phyloP scores from a whole-genome alignment of 1,284 basidiomycete genomes.

The Moniliophthora roreri region DNA sequence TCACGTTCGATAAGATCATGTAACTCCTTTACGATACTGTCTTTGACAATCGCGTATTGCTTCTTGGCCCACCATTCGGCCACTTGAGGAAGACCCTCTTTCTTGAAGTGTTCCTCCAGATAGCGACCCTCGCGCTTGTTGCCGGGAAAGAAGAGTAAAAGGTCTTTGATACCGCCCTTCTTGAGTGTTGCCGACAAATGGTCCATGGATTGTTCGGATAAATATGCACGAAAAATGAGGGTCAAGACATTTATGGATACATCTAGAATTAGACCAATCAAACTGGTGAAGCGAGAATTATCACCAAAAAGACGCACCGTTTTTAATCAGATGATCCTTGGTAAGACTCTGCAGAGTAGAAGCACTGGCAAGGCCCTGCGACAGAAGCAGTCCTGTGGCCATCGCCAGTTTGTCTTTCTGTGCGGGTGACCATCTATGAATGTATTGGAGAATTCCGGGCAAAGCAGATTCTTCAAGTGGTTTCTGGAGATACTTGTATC shows the following conservation, averaged over 20 bases:
- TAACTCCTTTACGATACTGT: conserved; percentile 62
- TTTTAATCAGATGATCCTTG: conserved; percentile 95
- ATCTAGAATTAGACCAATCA: conserved; percentile 42
- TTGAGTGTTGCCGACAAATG: conserved; percentile 79
- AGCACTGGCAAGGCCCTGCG: conserved; percentile 78
- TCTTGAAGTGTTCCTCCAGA: conserved; percentile 86
- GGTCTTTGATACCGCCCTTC: conserved; percentile 83
- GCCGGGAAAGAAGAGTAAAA: conserved; percentile 84
- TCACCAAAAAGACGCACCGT: conserved; percentile 50
- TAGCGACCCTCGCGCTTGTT: conserved; percentile 74
- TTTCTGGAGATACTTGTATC: conserved; percentile 98
- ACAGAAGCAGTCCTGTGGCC: conserved; percentile 79
- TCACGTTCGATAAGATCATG: conserved; percentile 58
- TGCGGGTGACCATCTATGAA: conserved; percentile 76
- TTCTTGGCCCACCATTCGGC: conserved; percentile 92
- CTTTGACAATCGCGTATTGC: conserved; percentile 75
- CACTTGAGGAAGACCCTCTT: conserved; percentile 72
- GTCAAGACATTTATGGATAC: conserved; percentile 79
- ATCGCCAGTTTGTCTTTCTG: conserved; percentile 84
- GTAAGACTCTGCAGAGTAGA: conserved; percentile 80
- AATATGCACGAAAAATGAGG: conserved; percentile 78
- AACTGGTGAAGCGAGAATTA: background rate
- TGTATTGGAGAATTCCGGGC: conserved; percentile 85
- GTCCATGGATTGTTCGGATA: conserved; percentile 82
- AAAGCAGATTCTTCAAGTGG: conserved; percentile 88